Evolutionary conservation across 139 green algal genomes (phyloP).

Genomic region (Parachlorella kessleri): DNA sequence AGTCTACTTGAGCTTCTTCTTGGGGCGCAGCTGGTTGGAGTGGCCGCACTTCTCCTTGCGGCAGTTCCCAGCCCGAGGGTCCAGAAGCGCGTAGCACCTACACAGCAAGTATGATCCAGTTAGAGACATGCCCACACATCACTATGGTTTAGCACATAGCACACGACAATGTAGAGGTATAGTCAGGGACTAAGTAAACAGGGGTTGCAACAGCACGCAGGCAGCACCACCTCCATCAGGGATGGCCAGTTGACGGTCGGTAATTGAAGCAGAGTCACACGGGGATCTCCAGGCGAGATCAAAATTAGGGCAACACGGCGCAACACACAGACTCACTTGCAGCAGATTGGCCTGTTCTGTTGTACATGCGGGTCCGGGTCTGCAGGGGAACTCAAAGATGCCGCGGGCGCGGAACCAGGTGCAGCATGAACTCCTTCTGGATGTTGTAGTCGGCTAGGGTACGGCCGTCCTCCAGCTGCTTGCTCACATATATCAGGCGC

Average conservation of each 20-base stretch:
- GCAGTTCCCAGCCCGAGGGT: conserved; percentile 98
- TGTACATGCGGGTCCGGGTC: conserved; percentile 98
- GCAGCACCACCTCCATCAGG: too few relatives aligned
- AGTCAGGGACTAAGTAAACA: too few relatives aligned
- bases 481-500: conserved; percentile 97
- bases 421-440: conserved; percentile 98
- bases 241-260: too few relatives aligned
- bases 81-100: conserved; percentile 98
- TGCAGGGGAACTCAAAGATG: conserved; percentile 99
- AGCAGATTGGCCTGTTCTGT: conserved; percentile 99
- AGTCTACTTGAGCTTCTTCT: conserved; percentile 96
- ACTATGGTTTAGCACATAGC: too few relatives aligned
- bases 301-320: too few relatives aligned
- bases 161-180: too few relatives aligned
- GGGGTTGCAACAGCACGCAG: too few relatives aligned
- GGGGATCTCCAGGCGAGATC: too few relatives aligned
- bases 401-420: conserved; percentile 98
- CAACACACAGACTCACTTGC: conserved; percentile 97
- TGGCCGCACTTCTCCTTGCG: conserved; percentile 95
- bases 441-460: conserved; percentile 98
- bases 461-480: conserved; percentile 97
- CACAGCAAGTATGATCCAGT: too few relatives aligned
- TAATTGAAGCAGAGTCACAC: too few relatives aligned
- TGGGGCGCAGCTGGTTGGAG: conserved; percentile 85
- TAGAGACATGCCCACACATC: too few relatives aligned